Percentiles rank a stretch among this genome's conserved stretches.
Evolutionary conservation across 805 yeast species (phyloP).

Genomic region (Spathaspora arborariae): DNA sequence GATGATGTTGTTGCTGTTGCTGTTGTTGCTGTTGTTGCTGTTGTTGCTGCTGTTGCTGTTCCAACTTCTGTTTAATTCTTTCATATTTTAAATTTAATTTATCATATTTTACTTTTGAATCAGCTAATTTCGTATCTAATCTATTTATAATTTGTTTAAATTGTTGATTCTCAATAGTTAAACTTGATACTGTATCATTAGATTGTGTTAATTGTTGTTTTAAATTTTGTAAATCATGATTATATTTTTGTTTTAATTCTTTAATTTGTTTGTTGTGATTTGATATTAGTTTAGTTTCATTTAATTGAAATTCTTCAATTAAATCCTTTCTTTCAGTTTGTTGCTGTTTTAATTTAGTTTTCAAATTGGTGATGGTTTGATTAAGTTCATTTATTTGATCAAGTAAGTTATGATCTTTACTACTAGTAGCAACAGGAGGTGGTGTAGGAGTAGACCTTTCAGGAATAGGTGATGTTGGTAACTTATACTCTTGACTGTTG

Average conservation of each 20-base stretch:
- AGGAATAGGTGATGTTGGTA: not conserved
- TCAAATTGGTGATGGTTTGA: not conserved
- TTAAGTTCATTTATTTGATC: not conserved
- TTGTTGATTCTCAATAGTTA: not conserved
- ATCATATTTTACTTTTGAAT: not conserved
- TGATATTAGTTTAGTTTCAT: not conserved
- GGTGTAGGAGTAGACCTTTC: not conserved
- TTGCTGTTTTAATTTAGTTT: conserved; percentile 1
- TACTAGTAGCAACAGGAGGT: not conserved
- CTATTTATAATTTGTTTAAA: not conserved
- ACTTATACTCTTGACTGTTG: not conserved
- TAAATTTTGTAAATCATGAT: not conserved
- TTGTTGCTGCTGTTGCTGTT: not conserved
- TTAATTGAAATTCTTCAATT: conserved; percentile 7
- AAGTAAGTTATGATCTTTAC: not conserved
- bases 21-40: not conserved
- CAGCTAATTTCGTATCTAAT: not conserved
- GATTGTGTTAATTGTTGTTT: not conserved
- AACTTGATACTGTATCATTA: not conserved
- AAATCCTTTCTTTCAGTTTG: conserved; percentile 5
- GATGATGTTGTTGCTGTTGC: not conserved
- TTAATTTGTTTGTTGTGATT: conserved; percentile 1
- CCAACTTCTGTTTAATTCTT: not conserved
- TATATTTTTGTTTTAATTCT: not conserved
- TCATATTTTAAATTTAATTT: not conserved